Percentiles rank a stretch among this genome's conserved stretches.
phyloP scores from a whole-genome alignment of 2,329 filamentous ascomycete species.

The Fonsecaea erecta region DNA sequence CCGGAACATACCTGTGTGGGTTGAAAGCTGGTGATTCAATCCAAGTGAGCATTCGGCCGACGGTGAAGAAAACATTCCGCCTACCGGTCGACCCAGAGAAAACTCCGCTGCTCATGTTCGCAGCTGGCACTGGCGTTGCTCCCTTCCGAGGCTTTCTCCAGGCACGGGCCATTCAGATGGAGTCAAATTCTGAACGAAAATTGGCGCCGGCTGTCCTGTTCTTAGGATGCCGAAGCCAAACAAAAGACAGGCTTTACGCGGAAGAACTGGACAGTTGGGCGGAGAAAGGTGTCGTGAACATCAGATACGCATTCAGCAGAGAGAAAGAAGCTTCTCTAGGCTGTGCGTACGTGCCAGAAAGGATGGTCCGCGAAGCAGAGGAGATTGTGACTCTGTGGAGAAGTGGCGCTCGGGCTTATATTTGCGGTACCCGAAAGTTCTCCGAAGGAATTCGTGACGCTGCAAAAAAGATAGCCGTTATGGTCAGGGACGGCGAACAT shows the following conservation, averaged over 20 bases:
- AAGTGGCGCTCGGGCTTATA: slow-evolving; percentile 61
- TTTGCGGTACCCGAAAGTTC: slow-evolving; percentile 66
- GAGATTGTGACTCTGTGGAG: slow-evolving; percentile 54
- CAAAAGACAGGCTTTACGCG: slow-evolving; percentile 64
- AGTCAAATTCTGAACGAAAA: slow-evolving; percentile 39
- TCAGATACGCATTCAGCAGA: slow-evolving; percentile 65
- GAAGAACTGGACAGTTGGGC: slow-evolving; percentile 60
- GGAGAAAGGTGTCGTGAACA: slow-evolving; percentile 61
- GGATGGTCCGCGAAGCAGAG: slow-evolving; percentile 53
- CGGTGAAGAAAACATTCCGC: slow-evolving; percentile 48
- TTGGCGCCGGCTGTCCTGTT: slow-evolving; percentile 69
- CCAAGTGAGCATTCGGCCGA: slow-evolving; percentile 42
- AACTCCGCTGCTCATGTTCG: slow-evolving; percentile 59
- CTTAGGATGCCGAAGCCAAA: slow-evolving; percentile 64
- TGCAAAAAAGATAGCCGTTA: slow-evolving; percentile 43
- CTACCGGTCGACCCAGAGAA: slow-evolving; percentile 48
- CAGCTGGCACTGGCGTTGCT: slow-evolving; percentile 57
- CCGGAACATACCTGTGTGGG: slow-evolving; percentile 73
- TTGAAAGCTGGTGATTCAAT: slow-evolving; percentile 42
- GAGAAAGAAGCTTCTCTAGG: slow-evolving; percentile 53
- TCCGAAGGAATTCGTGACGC: slow-evolving; percentile 55
- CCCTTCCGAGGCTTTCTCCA: slow-evolving; percentile 53
- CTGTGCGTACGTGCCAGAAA: slow-evolving; percentile 59
- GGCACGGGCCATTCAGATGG: slow-evolving; percentile 49
- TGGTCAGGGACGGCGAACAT: slow-evolving; percentile 39